Percentiles rank a stretch among this genome's conserved stretches.
phyloP scores from a whole-genome alignment of 2,329 filamentous ascomycete genomes.

The Sphaerulina vaccinii region DNA sequence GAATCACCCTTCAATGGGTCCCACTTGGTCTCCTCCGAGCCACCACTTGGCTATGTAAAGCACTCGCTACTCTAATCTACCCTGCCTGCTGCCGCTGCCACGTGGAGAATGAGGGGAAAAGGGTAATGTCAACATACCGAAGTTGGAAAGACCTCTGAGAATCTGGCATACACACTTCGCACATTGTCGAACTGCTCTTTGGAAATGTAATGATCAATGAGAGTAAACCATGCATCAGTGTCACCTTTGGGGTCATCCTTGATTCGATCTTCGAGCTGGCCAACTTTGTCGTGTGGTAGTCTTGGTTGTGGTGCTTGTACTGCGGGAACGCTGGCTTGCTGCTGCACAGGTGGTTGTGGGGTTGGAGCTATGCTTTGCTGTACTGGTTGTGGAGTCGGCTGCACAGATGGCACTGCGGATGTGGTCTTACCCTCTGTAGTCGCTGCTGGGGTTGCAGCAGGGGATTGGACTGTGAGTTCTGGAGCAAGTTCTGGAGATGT shows the following conservation, averaged over 20 bases:
- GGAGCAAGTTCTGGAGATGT: slow-evolving; percentile 30
- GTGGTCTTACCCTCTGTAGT: slow-evolving; percentile 29
- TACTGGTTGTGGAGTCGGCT: slow-evolving; percentile 17
- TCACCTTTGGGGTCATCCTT: slow-evolving; percentile 91
- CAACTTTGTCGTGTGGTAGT: slow-evolving; percentile 70
- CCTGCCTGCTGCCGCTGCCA: neutral
- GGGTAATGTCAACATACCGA: slow-evolving; percentile 64
- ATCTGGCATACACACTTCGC: slow-evolving; percentile 77
- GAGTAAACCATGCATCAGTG: slow-evolving; percentile 82
- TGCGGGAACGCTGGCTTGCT: slow-evolving; percentile 15
- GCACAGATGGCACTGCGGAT: slow-evolving; percentile 32
- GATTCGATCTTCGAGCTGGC: slow-evolving; percentile 84
- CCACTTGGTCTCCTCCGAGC: neutral
- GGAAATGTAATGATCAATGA: slow-evolving; percentile 81
- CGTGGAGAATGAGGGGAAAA: neutral
- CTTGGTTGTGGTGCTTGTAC: slow-evolving; percentile 36
- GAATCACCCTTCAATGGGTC: too few relatives aligned
- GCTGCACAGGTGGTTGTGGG: slow-evolving; percentile 13
- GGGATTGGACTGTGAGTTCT: slow-evolving; percentile 35
- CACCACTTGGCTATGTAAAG: neutral
- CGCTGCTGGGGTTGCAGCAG: slow-evolving; percentile 25
- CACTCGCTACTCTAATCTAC: neutral
- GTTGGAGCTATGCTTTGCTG: slow-evolving; percentile 21
- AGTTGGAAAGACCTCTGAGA: slow-evolving; percentile 83
- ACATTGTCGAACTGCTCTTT: slow-evolving; percentile 80